phyloP scores from a whole-genome alignment of 441 rosid species.

The Oxalis stricta region DNA sequence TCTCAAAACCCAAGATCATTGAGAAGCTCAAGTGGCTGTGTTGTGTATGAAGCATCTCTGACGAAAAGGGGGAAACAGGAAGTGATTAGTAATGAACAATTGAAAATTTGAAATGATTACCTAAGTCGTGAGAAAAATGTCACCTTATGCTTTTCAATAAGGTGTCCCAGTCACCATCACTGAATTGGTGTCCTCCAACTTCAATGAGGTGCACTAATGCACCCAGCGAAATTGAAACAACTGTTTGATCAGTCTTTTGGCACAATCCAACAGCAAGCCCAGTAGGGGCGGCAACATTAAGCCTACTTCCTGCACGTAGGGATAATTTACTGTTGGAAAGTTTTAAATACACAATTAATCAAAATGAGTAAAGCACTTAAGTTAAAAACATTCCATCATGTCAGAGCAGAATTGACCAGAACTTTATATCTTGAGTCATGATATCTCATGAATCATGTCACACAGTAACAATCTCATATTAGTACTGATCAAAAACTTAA shows the following conservation, averaged over 20 bases:
- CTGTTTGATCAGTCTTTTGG: constrained; percentile 95
- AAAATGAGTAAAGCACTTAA: too few species aligned
- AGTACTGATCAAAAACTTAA: too few species aligned
- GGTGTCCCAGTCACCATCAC: constrained; percentile 93
- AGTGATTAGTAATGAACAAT: constrained; percentile 8
- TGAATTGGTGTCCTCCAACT: constrained; percentile 98
- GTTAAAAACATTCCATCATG: too few species aligned
- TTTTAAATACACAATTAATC: too few species aligned
- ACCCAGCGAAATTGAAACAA: constrained; percentile 91
- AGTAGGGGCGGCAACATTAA: constrained; percentile 99
- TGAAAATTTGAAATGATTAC: background rate
- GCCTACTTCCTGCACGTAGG: constrained; percentile 77
- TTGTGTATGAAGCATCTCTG: constrained; percentile 98
- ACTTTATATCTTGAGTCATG: too few species aligned
- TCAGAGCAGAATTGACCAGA: background rate
- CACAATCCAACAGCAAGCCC: constrained; percentile 92
- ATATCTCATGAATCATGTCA: too few species aligned
- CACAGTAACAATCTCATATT: too few species aligned
- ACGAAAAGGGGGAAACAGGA: constrained; percentile 13
- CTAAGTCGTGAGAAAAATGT: constrained; percentile 10
- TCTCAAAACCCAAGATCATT: constrained; percentile 67
- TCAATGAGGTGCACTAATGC: constrained; percentile 97
- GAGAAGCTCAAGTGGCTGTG: constrained; percentile 97
- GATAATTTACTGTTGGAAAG: constrained; percentile 1
- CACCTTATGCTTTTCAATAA: constrained; percentile 97